These are phyloP conservation scores for Fusarium hostae DNA, from an alignment of 2,329 filamentous ascomycete species.

Conservation along the genomic window DNA sequence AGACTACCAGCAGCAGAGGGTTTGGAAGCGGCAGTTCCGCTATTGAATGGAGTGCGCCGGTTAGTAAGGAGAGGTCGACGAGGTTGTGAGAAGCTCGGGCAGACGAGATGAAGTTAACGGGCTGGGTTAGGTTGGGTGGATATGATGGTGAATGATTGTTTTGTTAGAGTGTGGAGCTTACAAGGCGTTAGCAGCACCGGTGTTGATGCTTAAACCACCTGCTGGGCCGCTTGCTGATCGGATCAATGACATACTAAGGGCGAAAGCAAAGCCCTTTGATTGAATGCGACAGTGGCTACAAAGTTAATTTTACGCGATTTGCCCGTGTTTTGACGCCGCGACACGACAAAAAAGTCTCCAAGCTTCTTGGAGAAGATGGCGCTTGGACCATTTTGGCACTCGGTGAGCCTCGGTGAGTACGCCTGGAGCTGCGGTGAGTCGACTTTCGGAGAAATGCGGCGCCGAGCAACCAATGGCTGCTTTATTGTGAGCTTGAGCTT, in stretches of 20 bases:
- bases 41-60: slow-evolving; percentile 25
- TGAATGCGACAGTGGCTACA: slow-evolving; percentile 36
- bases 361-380: slow-evolving; percentile 28
- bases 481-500: slow-evolving; percentile 31
- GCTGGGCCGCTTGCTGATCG: slow-evolving; percentile 69
- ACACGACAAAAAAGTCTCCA: slow-evolving; percentile 30
- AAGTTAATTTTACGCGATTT: slow-evolving; percentile 31
- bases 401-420: slow-evolving; percentile 34
- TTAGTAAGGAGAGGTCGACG: slow-evolving; percentile 28
- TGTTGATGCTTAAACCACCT: slow-evolving; percentile 73
- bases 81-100: slow-evolving; percentile 11
- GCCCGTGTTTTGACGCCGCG: slow-evolving; percentile 37
- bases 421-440: not conserved
- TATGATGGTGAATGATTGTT: slow-evolving; percentile 35
- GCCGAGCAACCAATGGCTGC: slow-evolving; percentile 26
- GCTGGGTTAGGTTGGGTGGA: slow-evolving; percentile 24
- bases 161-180: slow-evolving; percentile 47
- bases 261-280: slow-evolving; percentile 21
- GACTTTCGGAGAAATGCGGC: slow-evolving; percentile 46
- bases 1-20: slow-evolving; percentile 51
- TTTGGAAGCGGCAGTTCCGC: slow-evolving; percentile 45
- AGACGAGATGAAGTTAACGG: not conserved
- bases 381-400: slow-evolving; percentile 32
- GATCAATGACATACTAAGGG: slow-evolving; percentile 59
- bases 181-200: slow-evolving; percentile 65